Conservation (phyloP, 2,329 filamentous ascomycete species). For the Coniochaeta sp. region DNA sequence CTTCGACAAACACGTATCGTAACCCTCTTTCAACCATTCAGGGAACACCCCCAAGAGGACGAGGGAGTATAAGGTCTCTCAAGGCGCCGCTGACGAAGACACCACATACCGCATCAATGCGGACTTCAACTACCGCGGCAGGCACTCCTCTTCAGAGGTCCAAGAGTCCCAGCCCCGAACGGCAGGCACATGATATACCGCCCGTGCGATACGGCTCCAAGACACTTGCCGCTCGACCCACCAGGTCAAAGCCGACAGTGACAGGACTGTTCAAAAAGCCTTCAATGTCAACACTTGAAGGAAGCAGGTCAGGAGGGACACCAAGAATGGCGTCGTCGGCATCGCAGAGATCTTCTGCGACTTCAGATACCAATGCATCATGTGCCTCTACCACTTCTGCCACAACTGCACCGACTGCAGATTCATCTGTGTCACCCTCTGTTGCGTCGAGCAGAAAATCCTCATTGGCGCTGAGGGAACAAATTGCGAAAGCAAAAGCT, state of each 20-base stretch:
- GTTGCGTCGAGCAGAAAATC: slow-evolving; percentile 47
- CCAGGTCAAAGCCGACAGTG: slow-evolving; percentile 44
- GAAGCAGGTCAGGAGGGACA: slow-evolving; percentile 17
- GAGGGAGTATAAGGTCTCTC: slow-evolving; percentile 24
- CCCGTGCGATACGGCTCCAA: slow-evolving; percentile 36
- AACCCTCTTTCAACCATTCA: slow-evolving; percentile 33
- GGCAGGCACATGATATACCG: slow-evolving; percentile 15
- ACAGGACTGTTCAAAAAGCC: slow-evolving; percentile 49
- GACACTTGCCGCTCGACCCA: slow-evolving; percentile 33
- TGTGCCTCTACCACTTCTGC: slow-evolving; percentile 26
- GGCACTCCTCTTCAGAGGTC: slow-evolving; percentile 21
- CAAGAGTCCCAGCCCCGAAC: slow-evolving; percentile 32
- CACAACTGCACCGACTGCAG: slow-evolving; percentile 24
- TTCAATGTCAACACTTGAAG: slow-evolving; percentile 33
- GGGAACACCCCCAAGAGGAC: slow-evolving; percentile 32
- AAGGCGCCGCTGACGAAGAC: slow-evolving; percentile 24
- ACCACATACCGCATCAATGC: slow-evolving; percentile 12
- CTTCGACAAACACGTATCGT: slow-evolving; percentile 35
- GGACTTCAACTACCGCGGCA: slow-evolving; percentile 21
- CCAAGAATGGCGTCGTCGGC: slow-evolving; percentile 30
- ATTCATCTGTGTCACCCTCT: slow-evolving; percentile 24
- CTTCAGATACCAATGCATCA: slow-evolving; percentile 26
- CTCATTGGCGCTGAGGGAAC: slow-evolving; percentile 74
- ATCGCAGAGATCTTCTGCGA: slow-evolving; percentile 28
- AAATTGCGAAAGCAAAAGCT: slow-evolving; percentile 88